A percentile compares a stretch with the other conserved stretches of the same genome.
Conservation (phyloP, 371 early-diverging fungal species). For the Rhizopus sp. region DNA sequence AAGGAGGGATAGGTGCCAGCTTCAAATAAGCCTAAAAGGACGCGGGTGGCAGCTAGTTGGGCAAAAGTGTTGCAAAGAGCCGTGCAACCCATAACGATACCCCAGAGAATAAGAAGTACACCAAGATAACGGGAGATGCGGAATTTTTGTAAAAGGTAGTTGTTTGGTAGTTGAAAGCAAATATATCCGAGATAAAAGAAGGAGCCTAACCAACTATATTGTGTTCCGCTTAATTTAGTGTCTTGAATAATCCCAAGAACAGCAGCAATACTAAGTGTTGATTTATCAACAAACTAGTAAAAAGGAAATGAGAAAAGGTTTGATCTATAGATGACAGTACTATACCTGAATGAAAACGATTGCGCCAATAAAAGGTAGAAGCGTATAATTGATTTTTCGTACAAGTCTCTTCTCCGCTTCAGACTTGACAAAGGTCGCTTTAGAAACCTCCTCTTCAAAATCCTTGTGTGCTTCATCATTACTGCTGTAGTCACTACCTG, state of each 20-base stretch:
- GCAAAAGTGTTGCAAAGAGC: constrained; percentile 24
- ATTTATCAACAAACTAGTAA: constrained; percentile 40
- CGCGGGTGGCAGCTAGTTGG: constrained; percentile 28
- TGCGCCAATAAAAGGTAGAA: constrained; percentile 29
- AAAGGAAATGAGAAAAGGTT: not conserved
- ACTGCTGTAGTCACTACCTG: constrained; percentile 9
- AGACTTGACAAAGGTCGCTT: constrained; percentile 9
- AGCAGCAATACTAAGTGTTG: constrained; percentile 32
- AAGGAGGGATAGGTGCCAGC: constrained; percentile 33
- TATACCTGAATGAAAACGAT: constrained; percentile 31
- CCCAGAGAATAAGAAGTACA: constrained; percentile 27
- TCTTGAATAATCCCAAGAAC: constrained; percentile 35
- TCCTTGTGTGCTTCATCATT: constrained; percentile 7
- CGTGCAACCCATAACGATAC: constrained; percentile 13
- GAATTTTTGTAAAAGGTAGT: constrained; percentile 33
- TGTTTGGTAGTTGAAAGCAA: constrained; percentile 39
- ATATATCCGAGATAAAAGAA: constrained; percentile 43
- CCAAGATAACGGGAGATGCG: constrained; percentile 36
- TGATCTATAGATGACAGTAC: not conserved
- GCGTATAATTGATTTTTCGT: constrained; percentile 27
- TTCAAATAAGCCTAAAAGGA: constrained; percentile 38
- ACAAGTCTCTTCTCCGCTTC: constrained; percentile 33
- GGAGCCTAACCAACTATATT: constrained; percentile 35
- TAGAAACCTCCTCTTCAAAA: not conserved
- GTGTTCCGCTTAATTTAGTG: constrained; percentile 15